phyloP scores from a whole-genome alignment of 768 basidiomycete genomes.

The Termitomyces heimii region DNA sequence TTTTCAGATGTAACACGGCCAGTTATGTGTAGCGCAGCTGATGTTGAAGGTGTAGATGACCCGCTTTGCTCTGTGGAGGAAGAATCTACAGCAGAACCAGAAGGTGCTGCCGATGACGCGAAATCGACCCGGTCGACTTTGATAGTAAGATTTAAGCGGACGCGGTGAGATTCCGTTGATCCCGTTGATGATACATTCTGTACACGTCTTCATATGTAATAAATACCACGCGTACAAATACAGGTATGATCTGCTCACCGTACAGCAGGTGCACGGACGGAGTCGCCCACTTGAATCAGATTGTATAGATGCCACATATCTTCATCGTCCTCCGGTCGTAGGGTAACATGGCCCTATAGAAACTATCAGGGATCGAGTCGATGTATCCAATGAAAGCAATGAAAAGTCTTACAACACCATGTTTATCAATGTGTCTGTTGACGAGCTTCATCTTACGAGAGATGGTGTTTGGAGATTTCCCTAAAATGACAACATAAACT shows the following conservation, averaged over 20 bases:
- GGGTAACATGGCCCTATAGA: constrained; percentile 82
- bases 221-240: neutral
- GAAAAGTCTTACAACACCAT: constrained; percentile 54
- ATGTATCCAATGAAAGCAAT: constrained; percentile 3
- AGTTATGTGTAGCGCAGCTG: constrained; percentile 74
- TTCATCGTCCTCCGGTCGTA: constrained; percentile 96
- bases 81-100: constrained; percentile 39
- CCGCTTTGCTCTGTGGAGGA: constrained; percentile 25
- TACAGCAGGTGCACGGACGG: constrained; percentile 80
- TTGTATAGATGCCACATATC: constrained; percentile 99
- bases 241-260: constrained; percentile 39
- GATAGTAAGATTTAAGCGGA: constrained; percentile 81
- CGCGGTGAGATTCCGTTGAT: constrained; percentile 86
- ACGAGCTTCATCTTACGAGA: constrained; percentile 73
- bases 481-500: too few relatives aligned
- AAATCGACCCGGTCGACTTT: constrained; percentile 77
- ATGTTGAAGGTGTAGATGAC: constrained; percentile 27
- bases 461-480: constrained; percentile 1
- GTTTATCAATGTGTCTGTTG: constrained; percentile 78
- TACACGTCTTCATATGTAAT: constrained; percentile 52
- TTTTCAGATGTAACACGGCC: constrained; percentile 87
- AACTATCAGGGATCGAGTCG: constrained; percentile 26
- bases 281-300: constrained; percentile 85
- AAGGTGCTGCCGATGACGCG: constrained; percentile 58
- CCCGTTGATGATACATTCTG: constrained; percentile 90